Evolutionary conservation across 163 green algal genomes (phyloP).

Genomic region (Coccomyxa subellipsoidea): DNA sequence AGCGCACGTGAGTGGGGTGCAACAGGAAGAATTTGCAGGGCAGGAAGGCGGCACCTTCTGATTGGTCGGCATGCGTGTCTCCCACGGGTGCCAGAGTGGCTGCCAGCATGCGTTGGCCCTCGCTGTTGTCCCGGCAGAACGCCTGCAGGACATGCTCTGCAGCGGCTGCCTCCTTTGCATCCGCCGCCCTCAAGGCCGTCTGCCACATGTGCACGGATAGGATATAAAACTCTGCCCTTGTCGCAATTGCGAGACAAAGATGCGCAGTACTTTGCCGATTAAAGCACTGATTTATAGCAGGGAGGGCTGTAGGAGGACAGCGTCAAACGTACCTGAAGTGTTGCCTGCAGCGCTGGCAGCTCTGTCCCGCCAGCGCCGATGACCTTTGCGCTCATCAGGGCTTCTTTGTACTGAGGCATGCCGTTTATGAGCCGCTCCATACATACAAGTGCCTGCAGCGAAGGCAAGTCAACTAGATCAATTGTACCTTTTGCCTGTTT

Average conservation of each 20-base stretch:
- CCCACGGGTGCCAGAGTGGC: constrained; percentile 37
- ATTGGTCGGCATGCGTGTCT: background rate
- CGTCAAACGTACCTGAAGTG: no score
- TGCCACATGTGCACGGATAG: no score
- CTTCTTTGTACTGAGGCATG: constrained; percentile 34
- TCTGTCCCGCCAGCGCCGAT: background rate
- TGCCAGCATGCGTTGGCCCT: constrained; percentile 57
- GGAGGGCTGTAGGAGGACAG: no score
- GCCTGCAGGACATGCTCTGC: constrained; percentile 51
- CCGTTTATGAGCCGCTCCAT: constrained; percentile 38
- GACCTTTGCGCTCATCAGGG: constrained; percentile 20
- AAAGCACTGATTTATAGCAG: no score
- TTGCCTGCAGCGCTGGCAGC: constrained; percentile 6
- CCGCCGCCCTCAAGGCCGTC: background rate
- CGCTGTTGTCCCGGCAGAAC: constrained; percentile 64
- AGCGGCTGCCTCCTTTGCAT: constrained; percentile 47
- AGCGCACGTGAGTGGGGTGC: no score
- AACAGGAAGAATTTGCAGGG: no score
- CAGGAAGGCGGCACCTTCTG: background rate
- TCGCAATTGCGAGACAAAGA: no score
- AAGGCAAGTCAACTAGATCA: no score
- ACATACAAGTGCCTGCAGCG: background rate
- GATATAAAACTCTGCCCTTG: no score
- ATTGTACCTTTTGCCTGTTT: no score
- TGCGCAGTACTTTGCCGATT: no score